Percentiles rank a stretch among this genome's conserved stretches.
phyloP scores from a whole-genome alignment of 768 basidiomycete species.

The Pulveroboletus frians region DNA sequence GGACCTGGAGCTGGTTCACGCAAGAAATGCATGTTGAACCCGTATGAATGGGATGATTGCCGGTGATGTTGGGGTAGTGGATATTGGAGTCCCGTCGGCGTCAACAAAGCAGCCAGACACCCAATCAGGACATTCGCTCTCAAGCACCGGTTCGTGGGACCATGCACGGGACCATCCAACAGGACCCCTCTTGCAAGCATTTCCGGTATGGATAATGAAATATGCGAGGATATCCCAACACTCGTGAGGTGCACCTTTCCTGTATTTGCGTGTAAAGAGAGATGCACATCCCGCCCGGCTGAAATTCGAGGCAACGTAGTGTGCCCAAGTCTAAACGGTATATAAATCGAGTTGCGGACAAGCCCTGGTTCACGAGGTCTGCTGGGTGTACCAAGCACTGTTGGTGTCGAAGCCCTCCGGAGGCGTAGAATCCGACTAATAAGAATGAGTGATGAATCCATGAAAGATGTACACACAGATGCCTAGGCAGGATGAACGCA shows the following conservation, averaged over 20 bases:
- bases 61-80: not conserved
- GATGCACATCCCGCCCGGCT: not conserved
- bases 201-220: not conserved
- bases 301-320: not conserved
- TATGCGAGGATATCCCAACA: not conserved
- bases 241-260: not conserved
- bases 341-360: constrained; percentile 25
- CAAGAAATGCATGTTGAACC: constrained; percentile 14
- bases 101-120: not conserved
- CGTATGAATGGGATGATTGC: not conserved
- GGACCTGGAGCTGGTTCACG: constrained; percentile 27
- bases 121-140: not conserved
- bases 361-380: constrained; percentile 32
- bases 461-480: not conserved
- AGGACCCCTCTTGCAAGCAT: not conserved
- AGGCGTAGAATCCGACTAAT: constrained; percentile 63
- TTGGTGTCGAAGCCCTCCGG: constrained; percentile 68
- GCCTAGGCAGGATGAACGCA: constrained; percentile 35
- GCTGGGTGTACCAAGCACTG: constrained; percentile 70
- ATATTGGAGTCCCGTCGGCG: not conserved
- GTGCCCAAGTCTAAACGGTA: constrained; percentile 11
- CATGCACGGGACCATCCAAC: not conserved
- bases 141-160: not conserved
- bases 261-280: not conserved
- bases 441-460: not conserved